These are phyloP conservation scores for Dothistroma pini DNA, from an alignment of 2,329 filamentous ascomycete genomes.

Conservation along the genomic window DNA sequence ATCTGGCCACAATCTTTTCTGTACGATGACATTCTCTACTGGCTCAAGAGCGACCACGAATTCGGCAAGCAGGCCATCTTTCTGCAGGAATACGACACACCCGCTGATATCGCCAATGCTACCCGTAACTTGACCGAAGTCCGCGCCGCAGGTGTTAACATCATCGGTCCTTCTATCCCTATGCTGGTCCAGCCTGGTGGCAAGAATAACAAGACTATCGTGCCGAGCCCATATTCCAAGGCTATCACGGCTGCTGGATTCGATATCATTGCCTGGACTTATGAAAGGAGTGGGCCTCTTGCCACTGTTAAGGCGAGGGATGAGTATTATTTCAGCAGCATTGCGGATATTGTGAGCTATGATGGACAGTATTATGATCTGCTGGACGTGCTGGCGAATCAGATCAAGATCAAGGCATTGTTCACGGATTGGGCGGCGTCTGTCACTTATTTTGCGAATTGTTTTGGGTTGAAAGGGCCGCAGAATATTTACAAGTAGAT, in stretches of 20 bases:
- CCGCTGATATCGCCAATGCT: constrained; percentile 7
- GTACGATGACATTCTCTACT: constrained; percentile 9
- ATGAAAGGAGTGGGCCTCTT: constrained; percentile 8
- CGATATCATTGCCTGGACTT: constrained; percentile 12
- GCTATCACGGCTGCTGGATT: constrained; percentile 7
- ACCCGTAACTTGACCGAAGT: constrained; percentile 6
- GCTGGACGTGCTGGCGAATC: constrained; percentile 8
- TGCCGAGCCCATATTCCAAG: constrained; percentile 4
- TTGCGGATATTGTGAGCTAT: constrained; percentile 8
- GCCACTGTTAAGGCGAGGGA: constrained; percentile 9
- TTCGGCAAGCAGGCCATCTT: constrained; percentile 11
- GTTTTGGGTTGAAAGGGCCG: constrained; percentile 7
- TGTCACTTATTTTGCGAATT: constrained; percentile 11
- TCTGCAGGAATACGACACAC: constrained; percentile 10
- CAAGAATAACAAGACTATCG: constrained; percentile 5
- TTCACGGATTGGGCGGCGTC: constrained; percentile 8
- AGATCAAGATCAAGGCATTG: constrained; percentile 8
- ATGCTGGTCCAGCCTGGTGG: constrained; percentile 9
- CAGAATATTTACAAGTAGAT: constrained; percentile 8
- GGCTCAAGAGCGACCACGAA: constrained; percentile 12
- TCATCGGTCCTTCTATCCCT: constrained; percentile 9
- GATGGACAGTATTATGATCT: constrained; percentile 11
- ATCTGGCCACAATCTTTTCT: constrained; percentile 10
- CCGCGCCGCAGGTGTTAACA: constrained; percentile 11
- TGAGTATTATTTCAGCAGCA: constrained; percentile 13